Conservation (phyloP, 2,329 filamentous ascomycete genomes). For the Paracamarosporium sp. region DNA sequence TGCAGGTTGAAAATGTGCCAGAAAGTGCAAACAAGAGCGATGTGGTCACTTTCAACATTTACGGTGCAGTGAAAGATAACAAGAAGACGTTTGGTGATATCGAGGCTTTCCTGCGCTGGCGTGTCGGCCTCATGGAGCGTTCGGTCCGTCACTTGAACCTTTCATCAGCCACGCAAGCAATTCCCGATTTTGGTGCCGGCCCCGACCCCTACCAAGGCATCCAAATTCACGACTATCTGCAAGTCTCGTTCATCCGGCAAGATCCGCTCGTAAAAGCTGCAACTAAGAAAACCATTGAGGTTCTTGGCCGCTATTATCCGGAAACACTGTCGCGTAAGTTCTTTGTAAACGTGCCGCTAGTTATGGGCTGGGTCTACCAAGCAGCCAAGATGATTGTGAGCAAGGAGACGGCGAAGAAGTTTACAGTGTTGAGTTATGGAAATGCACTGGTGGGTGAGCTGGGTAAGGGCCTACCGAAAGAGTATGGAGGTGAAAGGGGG, state of each 20-base stretch:
- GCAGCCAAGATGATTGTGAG: slow-evolving; percentile 55
- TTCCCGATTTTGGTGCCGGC: slow-evolving; percentile 70
- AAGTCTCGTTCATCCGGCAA: slow-evolving; percentile 84
- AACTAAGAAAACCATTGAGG: slow-evolving; percentile 79
- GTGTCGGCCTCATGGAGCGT: slow-evolving; percentile 88
- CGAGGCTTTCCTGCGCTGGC: slow-evolving; percentile 89
- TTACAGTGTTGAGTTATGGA: slow-evolving; percentile 63
- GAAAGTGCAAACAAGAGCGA: slow-evolving; percentile 63
- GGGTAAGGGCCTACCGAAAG: slow-evolving; percentile 70
- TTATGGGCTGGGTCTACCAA: slow-evolving; percentile 80
- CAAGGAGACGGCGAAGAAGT: slow-evolving; percentile 58
- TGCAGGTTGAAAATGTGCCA: slow-evolving; percentile 66
- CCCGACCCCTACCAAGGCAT: slow-evolving; percentile 87
- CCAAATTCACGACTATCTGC: slow-evolving; percentile 93
- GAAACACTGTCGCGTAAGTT: slow-evolving; percentile 91
- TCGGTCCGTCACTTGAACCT: slow-evolving; percentile 78
- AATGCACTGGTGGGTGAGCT: slow-evolving; percentile 71
- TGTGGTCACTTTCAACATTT: slow-evolving; percentile 91
- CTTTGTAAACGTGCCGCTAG: slow-evolving; percentile 89
- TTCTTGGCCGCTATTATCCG: slow-evolving; percentile 83
- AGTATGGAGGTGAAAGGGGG: slow-evolving; percentile 78
- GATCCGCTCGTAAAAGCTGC: slow-evolving; percentile 78
- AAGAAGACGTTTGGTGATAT: slow-evolving; percentile 81
- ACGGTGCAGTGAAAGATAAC: slow-evolving; percentile 83
- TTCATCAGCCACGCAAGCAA: slow-evolving; percentile 69